Evolutionary conservation across 805 yeast genomes (phyloP), one percentile per base, ranked within the genome.

Genomic region (Wickerhamomyces pijperi): DNA sequence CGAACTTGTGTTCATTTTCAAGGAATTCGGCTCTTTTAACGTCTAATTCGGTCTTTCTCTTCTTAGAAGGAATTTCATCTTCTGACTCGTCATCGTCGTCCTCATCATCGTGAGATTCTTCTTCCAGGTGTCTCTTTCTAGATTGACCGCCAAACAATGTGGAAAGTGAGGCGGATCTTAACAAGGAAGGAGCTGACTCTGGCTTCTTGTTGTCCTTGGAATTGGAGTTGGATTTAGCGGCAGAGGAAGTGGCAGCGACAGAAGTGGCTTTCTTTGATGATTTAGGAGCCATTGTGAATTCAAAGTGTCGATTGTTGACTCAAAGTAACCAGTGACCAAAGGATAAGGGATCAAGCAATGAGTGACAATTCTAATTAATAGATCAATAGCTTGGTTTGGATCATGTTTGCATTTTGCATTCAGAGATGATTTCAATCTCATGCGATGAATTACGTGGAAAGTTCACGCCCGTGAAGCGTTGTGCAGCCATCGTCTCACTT

Each of bases 1-100:
- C 92, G 43, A 71, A 72, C 48, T 71, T 67, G 40, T 63, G 63
- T 54, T 86, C 95, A 21, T 63, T 59, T 36, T 64, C 67, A 36
- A 53, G 46, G 37, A 60, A 57, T 25, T 45, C 18, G 5, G 49
- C 54, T 31, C 51, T 48, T 18, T 48, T 43, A 9, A 51, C 50
- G 14, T 53, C 56, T 14, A 42, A 35, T 15, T 48, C 54, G 3
- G 54, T 49, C 34, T 53, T 51, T 20, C 51, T 46, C 36, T 46
- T 53, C 40, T 53, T 53, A 18, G 32, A 39, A 11, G 25, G 34
- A n/a, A 39, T 29, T 5, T 34, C 12, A 11, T 34, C 36, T 21
- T 44, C 44, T 6, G 37, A 20, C 9, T 42, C 46, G 5, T 41
- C 37, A n/a, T 41, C 35, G 17, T 40, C 39, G 6, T 34, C 29